phyloP scores from a whole-genome alignment of 768 basidiomycete species.

The Mycena chlorophos region DNA sequence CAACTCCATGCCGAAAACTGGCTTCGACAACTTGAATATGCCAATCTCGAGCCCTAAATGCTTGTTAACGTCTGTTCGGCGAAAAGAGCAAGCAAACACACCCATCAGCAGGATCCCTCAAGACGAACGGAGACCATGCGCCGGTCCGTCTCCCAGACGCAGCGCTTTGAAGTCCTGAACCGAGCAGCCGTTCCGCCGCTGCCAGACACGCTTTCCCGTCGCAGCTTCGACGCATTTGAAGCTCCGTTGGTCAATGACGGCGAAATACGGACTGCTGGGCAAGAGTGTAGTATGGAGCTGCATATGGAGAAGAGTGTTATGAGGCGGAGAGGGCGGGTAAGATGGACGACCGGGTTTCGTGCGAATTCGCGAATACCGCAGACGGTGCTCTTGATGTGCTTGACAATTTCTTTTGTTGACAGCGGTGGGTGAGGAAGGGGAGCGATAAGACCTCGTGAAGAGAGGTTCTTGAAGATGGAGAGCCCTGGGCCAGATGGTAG shows the following conservation, averaged over 20 bases:
- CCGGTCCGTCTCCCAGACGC: not conserved
- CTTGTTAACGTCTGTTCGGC: too few relatives aligned
- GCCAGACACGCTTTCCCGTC: not conserved
- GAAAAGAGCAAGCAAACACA: not conserved
- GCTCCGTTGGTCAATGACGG: not conserved
- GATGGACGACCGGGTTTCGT: not conserved
- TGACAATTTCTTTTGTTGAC: not conserved
- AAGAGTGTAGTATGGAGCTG: not conserved
- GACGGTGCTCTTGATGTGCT: not conserved
- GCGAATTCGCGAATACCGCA: not conserved
- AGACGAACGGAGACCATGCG: not conserved
- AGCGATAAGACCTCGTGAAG: not conserved
- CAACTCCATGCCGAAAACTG: not conserved
- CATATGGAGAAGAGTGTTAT: not conserved
- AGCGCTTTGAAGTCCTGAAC: not conserved
- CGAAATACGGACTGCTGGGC: not conserved
- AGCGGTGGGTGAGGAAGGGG: not conserved
- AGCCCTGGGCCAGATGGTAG: not conserved
- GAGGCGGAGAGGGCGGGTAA: not conserved
- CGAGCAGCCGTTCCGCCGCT: not conserved
- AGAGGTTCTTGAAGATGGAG: not conserved
- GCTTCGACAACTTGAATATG: not conserved
- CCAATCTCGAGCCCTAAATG: too few relatives aligned
- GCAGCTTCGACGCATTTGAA: not conserved
- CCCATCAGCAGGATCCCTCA: not conserved